Conservation (phyloP, 805 yeast species). For the Candida piceae region DNA sequence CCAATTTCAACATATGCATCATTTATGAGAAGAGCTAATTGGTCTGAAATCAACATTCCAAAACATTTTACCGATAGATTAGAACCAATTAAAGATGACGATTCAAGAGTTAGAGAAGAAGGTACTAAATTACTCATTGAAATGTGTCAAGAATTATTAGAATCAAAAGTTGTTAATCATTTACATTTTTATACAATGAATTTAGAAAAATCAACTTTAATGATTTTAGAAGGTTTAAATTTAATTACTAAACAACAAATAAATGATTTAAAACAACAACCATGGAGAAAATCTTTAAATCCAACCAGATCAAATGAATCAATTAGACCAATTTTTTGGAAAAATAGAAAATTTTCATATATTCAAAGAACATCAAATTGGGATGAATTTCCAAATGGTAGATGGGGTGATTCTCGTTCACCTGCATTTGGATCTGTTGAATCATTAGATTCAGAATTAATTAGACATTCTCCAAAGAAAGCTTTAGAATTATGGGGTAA, state of each 20-base stretch:
- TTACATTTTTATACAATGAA: constrained; percentile 97
- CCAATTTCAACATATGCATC: constrained; percentile 95
- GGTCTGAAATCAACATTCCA: constrained; percentile 88
- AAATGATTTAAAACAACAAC: constrained; percentile 37
- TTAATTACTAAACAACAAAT: constrained; percentile 34
- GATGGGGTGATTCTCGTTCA: constrained; percentile 98
- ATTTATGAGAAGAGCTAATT: constrained; percentile 86
- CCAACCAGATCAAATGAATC: constrained; percentile 74
- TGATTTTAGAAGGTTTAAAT: constrained; percentile 75
- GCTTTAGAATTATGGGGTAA: constrained; percentile 86
- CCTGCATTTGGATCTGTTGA: constrained; percentile 95
- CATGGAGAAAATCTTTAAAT: constrained; percentile 91
- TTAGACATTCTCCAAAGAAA: constrained; percentile 77
- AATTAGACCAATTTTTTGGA: constrained; percentile 95
- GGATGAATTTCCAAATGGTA: constrained; percentile 98
- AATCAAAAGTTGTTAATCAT: constrained; percentile 73
- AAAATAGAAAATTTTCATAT: constrained; percentile 85
- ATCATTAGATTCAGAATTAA: constrained; percentile 68
- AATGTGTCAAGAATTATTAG: constrained; percentile 71
- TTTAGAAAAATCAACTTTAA: constrained; percentile 82
- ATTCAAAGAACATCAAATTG: constrained; percentile 86
- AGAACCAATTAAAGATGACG: constrained; percentile 86
- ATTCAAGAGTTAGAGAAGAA: constrained; percentile 74
- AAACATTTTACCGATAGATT: constrained; percentile 60
- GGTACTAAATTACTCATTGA: constrained; percentile 81